These are phyloP conservation scores for Cyanidium caldarium DNA, from an alignment of 23 red algal species.

Conservation along the genomic window DNA sequence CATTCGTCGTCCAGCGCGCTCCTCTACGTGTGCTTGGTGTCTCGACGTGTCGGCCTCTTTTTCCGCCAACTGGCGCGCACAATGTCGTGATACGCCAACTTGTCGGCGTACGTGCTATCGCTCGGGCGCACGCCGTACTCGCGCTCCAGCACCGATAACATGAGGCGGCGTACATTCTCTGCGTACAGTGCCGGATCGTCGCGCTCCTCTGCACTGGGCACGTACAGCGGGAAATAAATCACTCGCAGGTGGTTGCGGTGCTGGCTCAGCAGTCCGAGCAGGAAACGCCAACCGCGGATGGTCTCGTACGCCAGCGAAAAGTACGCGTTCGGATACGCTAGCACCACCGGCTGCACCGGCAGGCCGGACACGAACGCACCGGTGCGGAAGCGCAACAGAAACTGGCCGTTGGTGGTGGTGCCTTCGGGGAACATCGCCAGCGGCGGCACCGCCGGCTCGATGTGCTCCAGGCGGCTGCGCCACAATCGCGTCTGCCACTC, in stretches of 20 bases:
- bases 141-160: conserved; percentile 5
- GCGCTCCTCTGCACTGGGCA: conserved; percentile 61
- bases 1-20: too few relatives aligned
- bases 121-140: background rate
- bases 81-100: conserved; percentile 25
- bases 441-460: conserved; percentile 7
- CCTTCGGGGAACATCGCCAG: conserved; percentile 94
- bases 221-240: conserved; percentile 54
- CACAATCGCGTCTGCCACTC: background rate
- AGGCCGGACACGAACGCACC: conserved; percentile 79
- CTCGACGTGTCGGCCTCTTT: too few relatives aligned
- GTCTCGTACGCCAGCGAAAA: conserved; percentile 93
- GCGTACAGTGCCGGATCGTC: conserved; percentile 56
- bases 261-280: conserved; percentile 47
- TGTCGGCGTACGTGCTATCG: conserved; percentile 26
- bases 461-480: background rate
- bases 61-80: background rate
- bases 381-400: conserved; percentile 48
- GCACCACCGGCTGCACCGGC: conserved; percentile 46
- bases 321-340: conserved; percentile 38
- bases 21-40: too few relatives aligned
- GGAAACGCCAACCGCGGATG: conserved; percentile 27
- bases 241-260: conserved; percentile 31
- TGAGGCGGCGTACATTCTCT: conserved; percentile 30
- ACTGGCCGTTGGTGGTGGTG: conserved; percentile 78